Base-by-base conservation (phyloP, 495 filamentous ascomycete genomes). In the Talaromyces trachyspermus region DNA sequence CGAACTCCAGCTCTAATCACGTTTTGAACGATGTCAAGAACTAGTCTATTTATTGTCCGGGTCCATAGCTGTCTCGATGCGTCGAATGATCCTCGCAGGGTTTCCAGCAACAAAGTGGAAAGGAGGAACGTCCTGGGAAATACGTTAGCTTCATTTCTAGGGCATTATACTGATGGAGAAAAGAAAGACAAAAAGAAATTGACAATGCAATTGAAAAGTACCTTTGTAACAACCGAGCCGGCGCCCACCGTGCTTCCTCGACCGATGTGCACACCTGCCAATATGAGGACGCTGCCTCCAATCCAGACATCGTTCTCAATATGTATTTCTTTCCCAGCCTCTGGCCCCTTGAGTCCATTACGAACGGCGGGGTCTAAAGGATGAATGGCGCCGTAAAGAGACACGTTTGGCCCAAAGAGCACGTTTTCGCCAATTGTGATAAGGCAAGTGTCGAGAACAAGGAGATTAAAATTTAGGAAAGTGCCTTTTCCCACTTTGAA, bases 301-400 rank as follows among this genome's bases (percentile, higher is more conserved):
- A 95, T 67, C 87, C 87, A 94, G 43, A 85, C 88, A 59, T 95
- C 89, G 52, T 91, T 85, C 2, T 80, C 86, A 40, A 95, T 79
- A 12, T 70, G 74, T 38, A 95, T 83, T 32, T 86, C 82, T 54
- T 76, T 80, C 2, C 88, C 88, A 11, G 66, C 56, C 60, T 94
- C 89, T 0, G 87, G 84, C 0, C 87, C 87, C 36, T 76, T 65
- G 4, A 78, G 73, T 0, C 88, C 86, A 45, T 84, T 81, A 9
- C 86, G 70, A 2, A 85, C 57, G 3, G 68, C 68, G 0, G 84
- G 85, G 48, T 89, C 82, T 5, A 86, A 69, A 2, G 86, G 86
- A 57, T 94, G 88, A 1, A 76, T 81, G 0, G 75, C 88, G 11
- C 75, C 66, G 52, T 76, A 88, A 50, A 92, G 77, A 26, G 63